A percentile compares a stretch with the other conserved stretches of the same genome.
Conservation (phyloP, 2,329 filamentous ascomycete species). For the Colletotrichum sp. region DNA sequence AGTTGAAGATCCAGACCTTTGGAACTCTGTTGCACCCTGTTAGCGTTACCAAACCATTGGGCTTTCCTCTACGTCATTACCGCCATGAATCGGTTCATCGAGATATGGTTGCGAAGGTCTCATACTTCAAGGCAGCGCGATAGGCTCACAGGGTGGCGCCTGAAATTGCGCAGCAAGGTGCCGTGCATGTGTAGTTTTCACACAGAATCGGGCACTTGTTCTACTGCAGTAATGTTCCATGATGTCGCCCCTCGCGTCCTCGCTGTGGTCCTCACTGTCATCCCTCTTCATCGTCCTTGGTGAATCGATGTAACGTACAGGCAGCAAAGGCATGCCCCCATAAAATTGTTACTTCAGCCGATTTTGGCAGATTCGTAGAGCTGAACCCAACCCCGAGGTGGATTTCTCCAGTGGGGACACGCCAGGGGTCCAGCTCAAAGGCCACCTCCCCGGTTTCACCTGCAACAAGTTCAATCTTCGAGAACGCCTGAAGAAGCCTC, state of each 20-base stretch:
- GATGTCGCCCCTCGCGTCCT: no score
- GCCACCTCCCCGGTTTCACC: conserved; percentile 52
- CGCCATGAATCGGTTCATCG: neutral
- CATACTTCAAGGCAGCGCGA: no score
- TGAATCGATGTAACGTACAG: neutral
- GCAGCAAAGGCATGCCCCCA: neutral
- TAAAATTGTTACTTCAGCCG: fast-evolving
- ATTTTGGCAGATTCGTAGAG: neutral
- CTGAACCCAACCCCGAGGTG: conserved; percentile 41
- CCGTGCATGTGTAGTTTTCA: neutral
- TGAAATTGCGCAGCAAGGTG: no score
- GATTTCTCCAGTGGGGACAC: conserved; percentile 49
- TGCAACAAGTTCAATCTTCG: conserved; percentile 59
- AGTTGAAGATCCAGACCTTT: neutral
- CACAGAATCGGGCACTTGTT: no score
- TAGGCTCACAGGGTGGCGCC: neutral
- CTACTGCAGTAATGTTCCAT: no score
- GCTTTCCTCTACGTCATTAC: neutral
- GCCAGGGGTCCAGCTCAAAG: conserved; percentile 70
- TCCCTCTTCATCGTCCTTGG: neutral
- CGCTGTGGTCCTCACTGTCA: no score
- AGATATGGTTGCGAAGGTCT: neutral
- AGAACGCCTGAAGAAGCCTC: conserved; percentile 68
- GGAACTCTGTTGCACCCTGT: neutral
- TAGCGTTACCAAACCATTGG: neutral